A percentile compares a stretch with the other conserved stretches of the same genome.
phyloP scores from a whole-genome alignment of 2,329 filamentous ascomycete genomes.

The Alternaria metachromatica region DNA sequence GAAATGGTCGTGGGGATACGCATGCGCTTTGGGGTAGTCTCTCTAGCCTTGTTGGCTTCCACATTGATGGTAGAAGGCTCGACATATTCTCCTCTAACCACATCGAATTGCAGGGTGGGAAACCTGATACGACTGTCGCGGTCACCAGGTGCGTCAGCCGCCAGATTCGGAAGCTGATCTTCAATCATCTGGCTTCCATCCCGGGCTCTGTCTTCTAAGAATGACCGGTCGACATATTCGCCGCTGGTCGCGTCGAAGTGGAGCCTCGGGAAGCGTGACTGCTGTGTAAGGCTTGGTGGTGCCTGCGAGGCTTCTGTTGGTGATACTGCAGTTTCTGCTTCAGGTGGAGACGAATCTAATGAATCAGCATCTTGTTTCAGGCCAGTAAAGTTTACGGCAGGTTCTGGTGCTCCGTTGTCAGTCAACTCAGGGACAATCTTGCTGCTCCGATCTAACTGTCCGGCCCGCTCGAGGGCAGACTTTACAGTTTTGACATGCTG shows the following conservation, averaged over 20 bases:
- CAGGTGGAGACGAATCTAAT: no score
- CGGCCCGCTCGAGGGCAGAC: slow-evolving; percentile 40
- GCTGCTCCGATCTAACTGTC: slow-evolving; percentile 32
- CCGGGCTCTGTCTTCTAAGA: neutral
- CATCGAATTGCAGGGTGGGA: slow-evolving; percentile 2
- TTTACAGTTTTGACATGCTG: slow-evolving; percentile 50
- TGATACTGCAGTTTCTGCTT: neutral
- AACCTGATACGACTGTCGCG: neutral
- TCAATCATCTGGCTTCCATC: no score
- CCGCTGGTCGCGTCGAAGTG: neutral
- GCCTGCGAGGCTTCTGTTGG: neutral
- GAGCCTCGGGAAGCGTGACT: neutral
- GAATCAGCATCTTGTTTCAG: neutral
- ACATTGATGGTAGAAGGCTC: neutral
- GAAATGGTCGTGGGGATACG: slow-evolving; percentile 26
- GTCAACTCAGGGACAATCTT: slow-evolving; percentile 35
- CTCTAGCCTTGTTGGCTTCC: neutral
- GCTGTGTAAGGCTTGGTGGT: neutral
- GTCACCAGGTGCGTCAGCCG: neutral
- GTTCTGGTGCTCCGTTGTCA: rapidly evolving
- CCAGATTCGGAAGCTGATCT: no score
- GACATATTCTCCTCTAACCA: neutral
- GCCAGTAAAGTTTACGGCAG: rapidly evolving
- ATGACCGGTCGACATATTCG: neutral
- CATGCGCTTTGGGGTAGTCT: slow-evolving; percentile 17